Evolutionary conservation across 257 asterid genomes (phyloP).

Genomic region (Thymus quinquecostatus): DNA sequence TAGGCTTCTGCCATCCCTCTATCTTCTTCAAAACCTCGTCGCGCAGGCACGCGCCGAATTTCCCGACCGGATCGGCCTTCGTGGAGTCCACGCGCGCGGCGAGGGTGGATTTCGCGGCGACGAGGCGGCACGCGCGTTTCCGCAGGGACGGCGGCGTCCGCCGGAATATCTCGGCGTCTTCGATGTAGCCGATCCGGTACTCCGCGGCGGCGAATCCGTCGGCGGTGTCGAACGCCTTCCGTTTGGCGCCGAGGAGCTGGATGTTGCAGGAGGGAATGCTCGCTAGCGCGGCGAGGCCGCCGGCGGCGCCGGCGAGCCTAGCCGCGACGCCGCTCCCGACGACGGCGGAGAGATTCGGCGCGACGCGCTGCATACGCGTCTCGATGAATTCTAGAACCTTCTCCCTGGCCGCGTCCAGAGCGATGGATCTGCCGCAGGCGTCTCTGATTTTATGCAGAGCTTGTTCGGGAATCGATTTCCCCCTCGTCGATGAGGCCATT

Average conservation of each 20-base stretch:
- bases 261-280: slow-evolving; percentile 88
- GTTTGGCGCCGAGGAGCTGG: slow-evolving; percentile 71
- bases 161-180: slow-evolving; percentile 79
- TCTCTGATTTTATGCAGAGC: slow-evolving; percentile 29
- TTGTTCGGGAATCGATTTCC: slow-evolving; percentile 59
- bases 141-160: slow-evolving; percentile 80
- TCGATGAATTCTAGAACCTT: slow-evolving; percentile 88
- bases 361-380: slow-evolving; percentile 85
- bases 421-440: slow-evolving; percentile 91
- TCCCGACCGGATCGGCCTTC: slow-evolving; percentile 76
- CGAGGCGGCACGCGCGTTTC: slow-evolving; percentile 80
- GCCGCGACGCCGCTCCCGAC: slow-evolving; percentile 97
- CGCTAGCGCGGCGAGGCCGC: slow-evolving; percentile 65
- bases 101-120: slow-evolving; percentile 65
- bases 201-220: slow-evolving; percentile 46
- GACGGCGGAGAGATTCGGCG: slow-evolving; percentile 92
- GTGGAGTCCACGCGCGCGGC: slow-evolving; percentile 88
- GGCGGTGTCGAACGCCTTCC: not conserved
- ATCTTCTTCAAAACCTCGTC: slow-evolving; percentile 80
- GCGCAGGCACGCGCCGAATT: slow-evolving; percentile 63
- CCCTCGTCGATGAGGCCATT: not conserved
- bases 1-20: slow-evolving; percentile 96
- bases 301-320: slow-evolving; percentile 91
- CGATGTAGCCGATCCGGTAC: slow-evolving; percentile 32
- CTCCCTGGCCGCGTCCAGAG: slow-evolving; percentile 69